phyloP scores from a whole-genome alignment of 345 rosid species.

The Populus euphratica region DNA sequence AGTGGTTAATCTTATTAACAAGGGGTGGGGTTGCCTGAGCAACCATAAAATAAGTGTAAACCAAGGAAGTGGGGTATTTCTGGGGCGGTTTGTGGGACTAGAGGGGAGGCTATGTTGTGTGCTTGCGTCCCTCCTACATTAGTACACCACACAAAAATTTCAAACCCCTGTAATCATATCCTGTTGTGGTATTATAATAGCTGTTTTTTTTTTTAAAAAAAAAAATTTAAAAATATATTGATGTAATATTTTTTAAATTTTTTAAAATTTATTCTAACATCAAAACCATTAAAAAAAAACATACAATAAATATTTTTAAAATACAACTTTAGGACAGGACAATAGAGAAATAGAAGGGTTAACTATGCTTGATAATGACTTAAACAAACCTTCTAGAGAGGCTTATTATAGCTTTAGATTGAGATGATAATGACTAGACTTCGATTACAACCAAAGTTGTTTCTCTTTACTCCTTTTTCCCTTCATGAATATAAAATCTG shows the following conservation, averaged over 20 bases:
- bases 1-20: background rate
- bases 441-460: constrained; percentile 7
- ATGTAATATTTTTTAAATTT: no score
- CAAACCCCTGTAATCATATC: constrained; percentile 5
- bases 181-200: background rate
- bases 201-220: no score
- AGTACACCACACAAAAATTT: background rate
- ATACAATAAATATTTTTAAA: no score
- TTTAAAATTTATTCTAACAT: no score
- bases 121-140: constrained; percentile 13
- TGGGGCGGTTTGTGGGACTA: constrained; percentile 28
- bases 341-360: background rate
- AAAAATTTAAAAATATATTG: no score
- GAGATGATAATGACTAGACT: constrained; percentile 16
- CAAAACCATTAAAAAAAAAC: no score
- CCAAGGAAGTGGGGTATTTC: constrained; percentile 16
- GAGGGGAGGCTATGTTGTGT: background rate
- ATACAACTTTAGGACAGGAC: background rate
- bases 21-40: constrained; percentile 23
- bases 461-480: background rate
- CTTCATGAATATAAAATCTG: no score
- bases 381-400: background rate
- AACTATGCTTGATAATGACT: constrained; percentile 7
- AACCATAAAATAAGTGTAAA: constrained; percentile 24
- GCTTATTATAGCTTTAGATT: background rate